Conservation (phyloP, 768 basidiomycete genomes). For the Phlegmacium glaucopus region DNA sequence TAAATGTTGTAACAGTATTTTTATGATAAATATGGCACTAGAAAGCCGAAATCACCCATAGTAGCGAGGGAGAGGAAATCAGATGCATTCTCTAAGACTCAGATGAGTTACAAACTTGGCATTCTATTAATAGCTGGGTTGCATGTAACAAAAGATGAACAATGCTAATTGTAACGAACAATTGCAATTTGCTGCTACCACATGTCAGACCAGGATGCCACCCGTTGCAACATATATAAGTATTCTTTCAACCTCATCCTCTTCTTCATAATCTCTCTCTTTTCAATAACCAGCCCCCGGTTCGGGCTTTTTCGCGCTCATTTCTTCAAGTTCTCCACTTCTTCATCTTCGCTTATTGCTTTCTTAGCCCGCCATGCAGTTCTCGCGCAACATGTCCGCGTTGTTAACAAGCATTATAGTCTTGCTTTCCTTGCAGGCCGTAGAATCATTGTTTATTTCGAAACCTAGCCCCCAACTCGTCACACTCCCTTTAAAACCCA, state of each 20-base stretch:
- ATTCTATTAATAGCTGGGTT: background rate
- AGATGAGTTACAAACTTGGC: too few species aligned
- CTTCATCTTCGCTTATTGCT: conserved; percentile 11
- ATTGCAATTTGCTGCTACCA: background rate
- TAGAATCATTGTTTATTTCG: conserved; percentile 40
- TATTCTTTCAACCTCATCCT: background rate
- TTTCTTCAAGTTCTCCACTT: conserved; percentile 23
- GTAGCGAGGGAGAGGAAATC: too few species aligned
- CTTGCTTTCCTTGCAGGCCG: conserved; percentile 34
- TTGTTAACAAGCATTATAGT: conserved; percentile 52
- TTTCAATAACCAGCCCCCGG: conserved; percentile 16
- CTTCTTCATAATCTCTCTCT: conserved; percentile 4
- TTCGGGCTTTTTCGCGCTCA: conserved; percentile 21
- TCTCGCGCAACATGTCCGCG: conserved; percentile 45
- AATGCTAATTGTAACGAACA: background rate
- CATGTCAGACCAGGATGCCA: background rate
- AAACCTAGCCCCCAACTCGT: conserved; percentile 30
- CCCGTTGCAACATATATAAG: background rate
- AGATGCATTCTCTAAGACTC: too few species aligned
- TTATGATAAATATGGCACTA: too few species aligned
- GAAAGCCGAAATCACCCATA: too few species aligned
- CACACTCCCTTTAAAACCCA: conserved; percentile 42
- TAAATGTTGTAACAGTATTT: conserved; percentile 13
- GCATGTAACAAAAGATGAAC: too few species aligned
- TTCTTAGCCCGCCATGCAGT: conserved; percentile 43